phyloP scores from a whole-genome alignment of 2,329 filamentous ascomycete species.

The Bisporella sp. region DNA sequence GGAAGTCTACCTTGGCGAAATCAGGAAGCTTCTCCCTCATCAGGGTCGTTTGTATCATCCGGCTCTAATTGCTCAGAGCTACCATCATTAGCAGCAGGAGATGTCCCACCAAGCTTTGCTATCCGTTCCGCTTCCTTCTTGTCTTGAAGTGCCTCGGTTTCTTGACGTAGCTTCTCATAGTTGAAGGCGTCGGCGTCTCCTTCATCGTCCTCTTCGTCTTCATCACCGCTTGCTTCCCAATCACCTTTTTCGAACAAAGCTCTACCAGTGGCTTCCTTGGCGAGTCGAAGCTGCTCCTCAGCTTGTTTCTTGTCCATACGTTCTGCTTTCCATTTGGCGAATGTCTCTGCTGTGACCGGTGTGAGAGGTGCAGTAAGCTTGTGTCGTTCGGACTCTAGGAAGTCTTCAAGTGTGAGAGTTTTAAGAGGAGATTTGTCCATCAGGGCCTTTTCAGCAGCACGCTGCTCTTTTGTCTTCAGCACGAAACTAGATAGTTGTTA shows the following conservation, averaged over 20 bases:
- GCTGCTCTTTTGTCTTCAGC: slow-evolving; percentile 95
- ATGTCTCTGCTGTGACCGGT: slow-evolving; percentile 85
- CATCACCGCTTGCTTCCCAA: slow-evolving; percentile 65
- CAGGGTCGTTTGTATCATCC: slow-evolving; percentile 10
- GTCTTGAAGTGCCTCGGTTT: slow-evolving; percentile 72
- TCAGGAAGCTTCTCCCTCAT: slow-evolving; percentile 17
- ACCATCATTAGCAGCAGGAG: slow-evolving; percentile 12
- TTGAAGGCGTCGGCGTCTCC: slow-evolving; percentile 58
- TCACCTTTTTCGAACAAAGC: slow-evolving; percentile 95
- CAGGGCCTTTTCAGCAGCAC: slow-evolving; percentile 88
- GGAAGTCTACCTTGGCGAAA: too few species aligned
- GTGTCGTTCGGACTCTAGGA: slow-evolving; percentile 91
- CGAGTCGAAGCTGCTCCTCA: slow-evolving; percentile 80
- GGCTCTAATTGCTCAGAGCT: slow-evolving; percentile 9
- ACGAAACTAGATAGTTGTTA: slow-evolving; percentile 60
- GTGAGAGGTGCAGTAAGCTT: slow-evolving; percentile 89
- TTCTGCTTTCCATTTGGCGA: slow-evolving; percentile 96
- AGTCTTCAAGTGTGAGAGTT: slow-evolving; percentile 93
- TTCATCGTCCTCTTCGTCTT: slow-evolving; percentile 37
- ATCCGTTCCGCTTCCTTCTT: slow-evolving; percentile 72
- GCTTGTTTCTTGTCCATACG: slow-evolving; percentile 92
- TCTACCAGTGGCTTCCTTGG: slow-evolving; percentile 92
- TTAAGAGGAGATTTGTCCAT: slow-evolving; percentile 93
- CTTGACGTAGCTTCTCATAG: slow-evolving; percentile 70
- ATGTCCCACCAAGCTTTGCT: slow-evolving; percentile 14